Evolutionary conservation across 345 rosid species (phyloP).

Genomic region (Dipteronia dyeriana): DNA sequence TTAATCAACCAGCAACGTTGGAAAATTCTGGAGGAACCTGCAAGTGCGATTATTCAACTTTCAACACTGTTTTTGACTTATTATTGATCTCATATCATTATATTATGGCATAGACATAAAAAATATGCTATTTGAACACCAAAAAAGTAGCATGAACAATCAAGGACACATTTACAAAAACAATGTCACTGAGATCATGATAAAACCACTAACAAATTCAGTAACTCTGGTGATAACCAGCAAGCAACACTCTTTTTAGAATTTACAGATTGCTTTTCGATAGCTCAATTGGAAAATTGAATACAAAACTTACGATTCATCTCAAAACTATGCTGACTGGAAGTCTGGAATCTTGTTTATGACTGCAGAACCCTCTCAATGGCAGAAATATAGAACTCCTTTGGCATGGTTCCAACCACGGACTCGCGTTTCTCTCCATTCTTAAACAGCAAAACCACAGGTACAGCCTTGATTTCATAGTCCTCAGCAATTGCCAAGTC

Average conservation of each 20-base stretch:
- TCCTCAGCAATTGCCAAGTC: constrained; percentile 71
- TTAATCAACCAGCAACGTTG: not conserved
- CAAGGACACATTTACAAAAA: constrained; percentile 5
- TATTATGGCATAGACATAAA: not conserved
- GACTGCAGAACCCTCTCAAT: constrained; percentile 78
- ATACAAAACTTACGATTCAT: not conserved
- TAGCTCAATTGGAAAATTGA: not conserved
- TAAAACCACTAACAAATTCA: not conserved
- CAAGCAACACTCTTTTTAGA: not conserved
- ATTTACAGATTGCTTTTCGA: constrained; percentile 12
- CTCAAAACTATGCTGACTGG: not conserved
- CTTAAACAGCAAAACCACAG: constrained; percentile 86
- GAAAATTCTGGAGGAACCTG: not conserved
- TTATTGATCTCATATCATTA: not conserved
- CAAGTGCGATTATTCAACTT: not conserved
- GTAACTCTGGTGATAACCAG: not conserved
- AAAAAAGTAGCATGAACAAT: constrained; percentile 4
- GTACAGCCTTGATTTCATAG: constrained; percentile 84
- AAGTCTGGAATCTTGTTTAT: constrained; percentile 26
- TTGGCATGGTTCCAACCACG: constrained; percentile 92
- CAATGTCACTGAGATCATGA: not conserved
- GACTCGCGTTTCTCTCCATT: constrained; percentile 77
- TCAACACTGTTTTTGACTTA: not conserved
- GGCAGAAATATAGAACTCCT: constrained; percentile 84
- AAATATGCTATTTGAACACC: not conserved